A percentile compares a stretch with the other conserved stretches of the same genome.
Conservation (phyloP, 768 basidiomycete species). For the Leccinum barrowsii region DNA sequence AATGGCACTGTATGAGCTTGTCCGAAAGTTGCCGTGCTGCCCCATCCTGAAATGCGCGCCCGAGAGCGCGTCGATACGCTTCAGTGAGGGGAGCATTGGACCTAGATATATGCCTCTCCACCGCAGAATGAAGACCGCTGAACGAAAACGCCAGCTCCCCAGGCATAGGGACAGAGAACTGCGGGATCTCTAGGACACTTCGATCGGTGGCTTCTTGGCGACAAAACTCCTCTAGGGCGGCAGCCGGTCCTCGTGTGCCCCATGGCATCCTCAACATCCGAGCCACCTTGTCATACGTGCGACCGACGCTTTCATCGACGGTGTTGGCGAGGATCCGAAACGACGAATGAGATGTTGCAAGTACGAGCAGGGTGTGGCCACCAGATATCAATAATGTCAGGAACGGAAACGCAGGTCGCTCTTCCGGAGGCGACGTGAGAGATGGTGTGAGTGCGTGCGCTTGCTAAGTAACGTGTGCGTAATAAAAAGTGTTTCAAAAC, state of each 20-base stretch:
- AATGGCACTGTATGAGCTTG: constrained; percentile 48
- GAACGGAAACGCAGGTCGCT: constrained; percentile 73
- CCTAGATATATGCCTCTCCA: constrained; percentile 54
- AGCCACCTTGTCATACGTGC: constrained; percentile 81
- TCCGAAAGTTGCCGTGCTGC: constrained; percentile 71
- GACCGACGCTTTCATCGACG: constrained; percentile 71
- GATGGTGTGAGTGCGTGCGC: constrained; percentile 85
- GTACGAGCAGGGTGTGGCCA: constrained; percentile 88
- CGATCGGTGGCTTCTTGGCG: constrained; percentile 24
- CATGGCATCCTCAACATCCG: constrained; percentile 65
- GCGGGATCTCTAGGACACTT: constrained; percentile 35
- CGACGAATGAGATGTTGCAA: constrained; percentile 53
- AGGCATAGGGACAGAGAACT: not conserved
- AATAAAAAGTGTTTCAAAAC: not conserved
- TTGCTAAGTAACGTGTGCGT: constrained; percentile 52
- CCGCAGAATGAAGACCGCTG: constrained; percentile 67
- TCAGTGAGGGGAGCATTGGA: constrained; percentile 30
- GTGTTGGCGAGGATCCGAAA: constrained; percentile 77
- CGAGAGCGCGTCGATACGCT: constrained; percentile 43
- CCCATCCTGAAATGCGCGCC: constrained; percentile 68
- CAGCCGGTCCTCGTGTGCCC: constrained; percentile 64
- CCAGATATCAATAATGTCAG: constrained; percentile 86
- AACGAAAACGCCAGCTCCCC: constrained; percentile 52
- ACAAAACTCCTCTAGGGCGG: constrained; percentile 77
- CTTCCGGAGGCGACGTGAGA: constrained; percentile 49